Base-by-base conservation (phyloP, 2,329 filamentous ascomycete genomes). In the Fusarium anguioides region DNA sequence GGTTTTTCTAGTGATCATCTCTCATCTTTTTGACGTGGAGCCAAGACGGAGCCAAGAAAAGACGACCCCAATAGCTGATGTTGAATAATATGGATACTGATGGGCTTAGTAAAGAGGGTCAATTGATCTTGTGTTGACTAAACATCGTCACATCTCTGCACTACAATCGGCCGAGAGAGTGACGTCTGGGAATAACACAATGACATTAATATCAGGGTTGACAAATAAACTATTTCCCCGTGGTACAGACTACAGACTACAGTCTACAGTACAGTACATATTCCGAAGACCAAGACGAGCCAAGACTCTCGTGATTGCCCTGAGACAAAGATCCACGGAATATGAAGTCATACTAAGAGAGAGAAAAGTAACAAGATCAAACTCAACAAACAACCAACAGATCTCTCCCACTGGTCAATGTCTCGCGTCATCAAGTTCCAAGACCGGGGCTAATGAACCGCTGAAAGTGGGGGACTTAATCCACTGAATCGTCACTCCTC, bases 321-420 rank as follows among this genome's bases (percentile, higher is more conserved):
- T 15, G 41, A 24, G 37, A 55, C 21, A 61, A 41, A 47, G 42
- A 62, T 56, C 18, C 41, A 44, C 36, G 27, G 17, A 20, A 31
- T 37, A 64, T 64, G 60, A 64, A 64, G 59, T 63, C 60, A 63
- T 63, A 35, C 48, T 23, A 23, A 33, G 27, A 33, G n/a, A 15
- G 31, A 39, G 31, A 33, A 40, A 31, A 10, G 29, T 15, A 31
- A 31, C 29, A 31, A 31, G 26, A 26, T 59, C 21, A 44, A 47
- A 48, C 41, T 36, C 21, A 60, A 44, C 44, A 50, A 35, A 59
- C 21, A 44, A 29, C 24, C 27, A 46, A 33, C 15, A n/a, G 24
- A 37, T 31, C 26, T 29, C 21, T 37, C 31, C 24, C 27, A 56
- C 31, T 61, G 55, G 56, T 29, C 46, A 61, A 54, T 61, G 42